Evolutionary conservation across 2,329 filamentous ascomycete genomes (phyloP).

Genomic region (Macrophomina phaseolina): DNA sequence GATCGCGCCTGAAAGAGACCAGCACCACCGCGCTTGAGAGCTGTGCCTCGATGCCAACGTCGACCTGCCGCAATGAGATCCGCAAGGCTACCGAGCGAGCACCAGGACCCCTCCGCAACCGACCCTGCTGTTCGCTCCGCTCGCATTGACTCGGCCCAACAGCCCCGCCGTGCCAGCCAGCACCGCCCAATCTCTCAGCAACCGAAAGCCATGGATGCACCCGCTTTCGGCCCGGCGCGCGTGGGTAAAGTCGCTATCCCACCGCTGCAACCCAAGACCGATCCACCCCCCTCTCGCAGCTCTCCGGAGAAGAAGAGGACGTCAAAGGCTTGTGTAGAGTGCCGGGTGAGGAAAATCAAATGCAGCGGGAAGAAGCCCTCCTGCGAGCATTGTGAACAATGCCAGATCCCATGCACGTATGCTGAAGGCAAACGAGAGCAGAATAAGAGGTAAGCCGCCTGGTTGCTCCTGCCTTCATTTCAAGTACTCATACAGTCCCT

Average conservation of each 20-base stretch:
- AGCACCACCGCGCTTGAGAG: not conserved
- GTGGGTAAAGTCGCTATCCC: slow-evolving; percentile 37
- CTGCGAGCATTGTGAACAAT: slow-evolving; percentile 42
- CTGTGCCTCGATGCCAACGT: not conserved
- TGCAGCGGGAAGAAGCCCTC: slow-evolving; percentile 43
- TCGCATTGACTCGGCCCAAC: not conserved
- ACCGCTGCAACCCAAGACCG: slow-evolving; percentile 33
- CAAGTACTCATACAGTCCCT: slow-evolving; percentile 19
- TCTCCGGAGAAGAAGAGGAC: slow-evolving; percentile 36
- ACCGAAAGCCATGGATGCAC: not conserved
- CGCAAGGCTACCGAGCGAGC: not conserved
- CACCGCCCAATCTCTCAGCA: not conserved
- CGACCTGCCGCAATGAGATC: not conserved
- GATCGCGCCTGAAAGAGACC: not conserved
- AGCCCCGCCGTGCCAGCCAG: not conserved
- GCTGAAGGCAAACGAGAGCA: slow-evolving; percentile 42
- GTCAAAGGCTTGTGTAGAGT: slow-evolving; percentile 41
- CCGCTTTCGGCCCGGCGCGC: not conserved
- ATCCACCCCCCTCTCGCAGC: slow-evolving; percentile 29
- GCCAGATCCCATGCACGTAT: slow-evolving; percentile 40
- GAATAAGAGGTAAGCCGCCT: slow-evolving; percentile 38
- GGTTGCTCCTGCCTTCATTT: not conserved
- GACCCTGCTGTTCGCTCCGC: not conserved
- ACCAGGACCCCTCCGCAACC: not conserved
- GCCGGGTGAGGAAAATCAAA: slow-evolving; percentile 45